Evolutionary conservation across 2,329 filamentous ascomycete species (phyloP).

Genomic region (Zymoseptoria tritici): DNA sequence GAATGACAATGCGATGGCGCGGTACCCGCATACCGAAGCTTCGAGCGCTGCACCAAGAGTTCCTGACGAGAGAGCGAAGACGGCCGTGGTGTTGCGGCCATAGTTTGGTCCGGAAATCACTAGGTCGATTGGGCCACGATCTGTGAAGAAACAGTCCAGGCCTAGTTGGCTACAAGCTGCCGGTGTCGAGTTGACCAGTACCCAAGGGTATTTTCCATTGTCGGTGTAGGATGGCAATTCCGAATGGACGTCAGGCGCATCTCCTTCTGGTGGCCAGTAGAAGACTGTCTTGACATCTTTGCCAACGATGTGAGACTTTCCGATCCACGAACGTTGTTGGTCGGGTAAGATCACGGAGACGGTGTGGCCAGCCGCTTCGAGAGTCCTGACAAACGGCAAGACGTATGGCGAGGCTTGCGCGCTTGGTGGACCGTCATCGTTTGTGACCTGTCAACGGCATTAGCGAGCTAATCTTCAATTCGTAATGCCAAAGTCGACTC

Average conservation of each 20-base stretch:
- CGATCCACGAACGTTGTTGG: constrained; percentile 93
- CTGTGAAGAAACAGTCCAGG: constrained; percentile 41
- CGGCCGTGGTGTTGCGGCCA: constrained; percentile 44
- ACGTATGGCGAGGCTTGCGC: constrained; percentile 44
- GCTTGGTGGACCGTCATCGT: constrained; percentile 47
- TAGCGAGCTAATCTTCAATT: background rate
- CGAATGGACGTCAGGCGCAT: constrained; percentile 19
- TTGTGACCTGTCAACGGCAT: constrained; percentile 36
- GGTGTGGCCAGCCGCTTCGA: constrained; percentile 62
- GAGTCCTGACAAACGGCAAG: constrained; percentile 38
- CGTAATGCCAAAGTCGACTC: background rate
- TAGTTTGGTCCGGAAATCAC: constrained; percentile 46
- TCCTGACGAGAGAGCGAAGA: constrained; percentile 43
- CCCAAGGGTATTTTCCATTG: constrained; percentile 38
- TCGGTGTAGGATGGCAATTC: constrained; percentile 27
- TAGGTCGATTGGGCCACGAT: constrained; percentile 37
- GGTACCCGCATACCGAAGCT: constrained; percentile 40
- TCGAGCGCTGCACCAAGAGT: constrained; percentile 46
- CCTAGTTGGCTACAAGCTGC: constrained; percentile 45
- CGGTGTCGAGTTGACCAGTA: constrained; percentile 44
- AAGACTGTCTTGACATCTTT: constrained; percentile 62
- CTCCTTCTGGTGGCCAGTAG: constrained; percentile 41
- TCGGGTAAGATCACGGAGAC: constrained; percentile 89
- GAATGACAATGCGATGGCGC: constrained; percentile 75
- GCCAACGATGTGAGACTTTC: constrained; percentile 93